phyloP scores from a whole-genome alignment of 495 filamentous ascomycete species.

The Trypethelium eluteriae region DNA sequence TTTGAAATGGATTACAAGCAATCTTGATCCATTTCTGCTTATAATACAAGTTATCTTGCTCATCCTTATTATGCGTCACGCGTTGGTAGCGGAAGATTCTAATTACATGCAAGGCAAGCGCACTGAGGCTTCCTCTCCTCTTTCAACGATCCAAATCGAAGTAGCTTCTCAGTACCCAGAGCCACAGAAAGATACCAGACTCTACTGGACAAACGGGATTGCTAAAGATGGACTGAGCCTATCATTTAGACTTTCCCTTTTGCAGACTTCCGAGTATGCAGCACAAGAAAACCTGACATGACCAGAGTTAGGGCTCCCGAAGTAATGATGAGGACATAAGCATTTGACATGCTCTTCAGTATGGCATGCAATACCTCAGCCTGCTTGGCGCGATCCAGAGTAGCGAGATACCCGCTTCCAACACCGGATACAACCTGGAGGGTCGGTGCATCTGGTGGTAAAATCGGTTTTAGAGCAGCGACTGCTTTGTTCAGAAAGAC shows the following conservation, averaged over 20 bases:
- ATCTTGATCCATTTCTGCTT: too few relatives aligned
- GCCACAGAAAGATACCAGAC: too few relatives aligned
- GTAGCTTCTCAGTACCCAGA: too few relatives aligned
- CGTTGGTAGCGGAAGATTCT: too few relatives aligned
- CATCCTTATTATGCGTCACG: too few relatives aligned
- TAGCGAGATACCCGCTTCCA: background rate
- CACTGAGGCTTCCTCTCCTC: too few relatives aligned
- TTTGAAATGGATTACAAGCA: too few relatives aligned
- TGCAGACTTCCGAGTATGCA: background rate
- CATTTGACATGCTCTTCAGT: slow-evolving; percentile 6
- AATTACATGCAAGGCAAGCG: too few relatives aligned
- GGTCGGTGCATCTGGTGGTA: background rate
- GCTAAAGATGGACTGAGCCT: background rate
- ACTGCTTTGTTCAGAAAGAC: slow-evolving; percentile 8
- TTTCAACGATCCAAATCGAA: too few relatives aligned
- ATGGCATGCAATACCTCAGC: background rate
- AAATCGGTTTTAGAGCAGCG: background rate
- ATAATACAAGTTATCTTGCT: too few relatives aligned
- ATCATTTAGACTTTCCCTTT: background rate
- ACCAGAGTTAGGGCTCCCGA: slow-evolving; percentile 3
- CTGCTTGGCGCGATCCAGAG: background rate
- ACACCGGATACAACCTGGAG: slow-evolving; percentile 5
- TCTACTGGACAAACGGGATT: background rate
- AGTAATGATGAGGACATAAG: background rate
- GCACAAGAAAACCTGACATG: background rate